Evolutionary conservation across 2,329 filamentous ascomycete genomes (phyloP), one percentile per base, ranked within the genome.

Genomic region (Talaromyces sp.): DNA sequence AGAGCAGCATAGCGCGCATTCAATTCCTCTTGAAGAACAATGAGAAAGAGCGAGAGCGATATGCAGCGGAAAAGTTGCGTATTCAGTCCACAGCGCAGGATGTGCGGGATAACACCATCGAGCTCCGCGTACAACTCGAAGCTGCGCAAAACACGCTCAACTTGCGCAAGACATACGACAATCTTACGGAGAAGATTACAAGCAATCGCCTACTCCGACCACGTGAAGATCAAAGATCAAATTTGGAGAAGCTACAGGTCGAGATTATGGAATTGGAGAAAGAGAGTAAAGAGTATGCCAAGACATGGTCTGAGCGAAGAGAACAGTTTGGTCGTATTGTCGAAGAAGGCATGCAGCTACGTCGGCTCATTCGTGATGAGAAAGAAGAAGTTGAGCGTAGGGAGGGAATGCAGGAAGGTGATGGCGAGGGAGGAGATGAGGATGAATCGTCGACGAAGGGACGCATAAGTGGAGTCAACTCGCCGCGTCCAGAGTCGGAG

Each of bases 311-410:
- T 46, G 92, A 96, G 76, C 84, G 93, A 42, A 82, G 89, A 66
- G 90, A 92, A 69, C 92, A 96, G 76, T 96, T 97, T 75, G 90
- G 88, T 63, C 84, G 86, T 62, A 93, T 98, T 70, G 90, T 96
- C 73, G 90, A 93, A 64, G 93, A 97, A 79, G 92, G 92, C n/a
- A 90, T 90, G 84, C 83, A 91, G 66, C 83, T 98, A 74, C 82
- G 93, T 63, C 84, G 91, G 56, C 83, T 96, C 74, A 96, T 98
- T 71, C 87, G 92, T 65, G 93, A 96, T 71, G 93, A 97, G 81
- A 96, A 96, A 78, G 93, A 96, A 74, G 92, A 96, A 77, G 91
- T 95, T 0, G 92, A 96, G 77, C 83, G 91, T 46, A 85, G 92
- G 61, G 92, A 96, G 75, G 92, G 91, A 33, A 92, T 92, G 67